Conservation (phyloP, 1,284 basidiomycete genomes). For the Ustilago xerochloae region DNA sequence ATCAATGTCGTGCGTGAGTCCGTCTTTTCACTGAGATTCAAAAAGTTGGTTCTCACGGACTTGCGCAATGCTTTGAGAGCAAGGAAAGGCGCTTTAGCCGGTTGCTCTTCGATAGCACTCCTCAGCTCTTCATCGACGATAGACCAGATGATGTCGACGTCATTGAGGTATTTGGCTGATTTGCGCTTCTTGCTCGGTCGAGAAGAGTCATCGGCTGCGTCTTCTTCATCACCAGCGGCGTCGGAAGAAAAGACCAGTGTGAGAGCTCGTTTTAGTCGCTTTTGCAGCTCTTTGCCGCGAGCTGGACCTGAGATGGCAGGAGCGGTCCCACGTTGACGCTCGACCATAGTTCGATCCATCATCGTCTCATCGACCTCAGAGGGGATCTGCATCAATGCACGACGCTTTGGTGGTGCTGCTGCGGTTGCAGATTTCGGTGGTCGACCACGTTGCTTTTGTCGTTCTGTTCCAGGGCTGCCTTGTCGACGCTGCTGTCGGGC, state of each 20-base stretch:
- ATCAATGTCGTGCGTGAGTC: slow-evolving; percentile 40
- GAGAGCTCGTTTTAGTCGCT: slow-evolving; percentile 40
- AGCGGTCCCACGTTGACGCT: slow-evolving; percentile 14
- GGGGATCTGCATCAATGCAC: slow-evolving; percentile 23
- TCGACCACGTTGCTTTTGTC: slow-evolving; percentile 8
- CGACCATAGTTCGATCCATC: slow-evolving; percentile 37
- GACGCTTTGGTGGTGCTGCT: background rate
- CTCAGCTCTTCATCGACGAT: slow-evolving; percentile 47
- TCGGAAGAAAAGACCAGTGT: slow-evolving; percentile 39
- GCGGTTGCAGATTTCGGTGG: slow-evolving; percentile 25
- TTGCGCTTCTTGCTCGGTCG: slow-evolving; percentile 23
- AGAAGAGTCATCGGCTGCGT: slow-evolving; percentile 7
- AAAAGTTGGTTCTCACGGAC: slow-evolving; percentile 29
- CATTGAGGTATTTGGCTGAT: slow-evolving; percentile 46
- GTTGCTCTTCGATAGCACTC: slow-evolving; percentile 41
- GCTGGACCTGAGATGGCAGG: background rate
- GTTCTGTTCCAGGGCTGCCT: slow-evolving; percentile 24
- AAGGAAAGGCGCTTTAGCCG: slow-evolving; percentile 39
- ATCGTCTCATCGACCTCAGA: slow-evolving; percentile 29
- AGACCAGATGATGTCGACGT: slow-evolving; percentile 50
- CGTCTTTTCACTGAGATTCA: slow-evolving; percentile 41
- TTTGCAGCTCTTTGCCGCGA: slow-evolving; percentile 30
- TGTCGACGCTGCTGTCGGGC: slow-evolving; percentile 34
- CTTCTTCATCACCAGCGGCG: slow-evolving; percentile 3
- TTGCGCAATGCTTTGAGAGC: slow-evolving; percentile 45